phyloP scores from a whole-genome alignment of 2,329 filamentous ascomycete species.

The Mycosphaerella arachidis region DNA sequence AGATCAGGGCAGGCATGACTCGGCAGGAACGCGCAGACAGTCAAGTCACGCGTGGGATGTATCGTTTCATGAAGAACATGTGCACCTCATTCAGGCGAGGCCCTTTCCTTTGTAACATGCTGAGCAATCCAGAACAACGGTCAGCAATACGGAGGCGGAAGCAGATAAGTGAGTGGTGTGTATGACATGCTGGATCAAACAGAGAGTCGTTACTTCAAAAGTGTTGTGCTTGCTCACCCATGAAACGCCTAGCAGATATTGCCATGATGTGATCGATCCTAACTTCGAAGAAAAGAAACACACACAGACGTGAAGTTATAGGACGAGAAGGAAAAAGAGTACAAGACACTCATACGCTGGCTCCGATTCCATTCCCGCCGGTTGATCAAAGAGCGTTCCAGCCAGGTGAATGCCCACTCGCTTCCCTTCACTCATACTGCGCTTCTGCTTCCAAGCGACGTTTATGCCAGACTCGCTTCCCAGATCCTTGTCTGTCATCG shows the following conservation, averaged over 20 bases:
- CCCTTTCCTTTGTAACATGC: background rate
- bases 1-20: background rate
- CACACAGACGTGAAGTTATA: background rate
- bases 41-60: constrained; percentile 1
- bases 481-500: background rate
- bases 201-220: background rate
- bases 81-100: background rate
- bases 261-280: constrained; percentile 9
- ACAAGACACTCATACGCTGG: constrained; percentile 1
- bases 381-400: constrained; percentile 13
- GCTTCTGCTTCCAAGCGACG: constrained; percentile 11
- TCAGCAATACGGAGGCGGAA: background rate
- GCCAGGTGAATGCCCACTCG: constrained; percentile 14
- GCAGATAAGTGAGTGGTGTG: background rate
- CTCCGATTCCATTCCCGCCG: background rate
- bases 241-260: constrained; percentile 6
- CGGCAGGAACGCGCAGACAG: background rate
- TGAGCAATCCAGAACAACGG: background rate
- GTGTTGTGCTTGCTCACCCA: background rate
- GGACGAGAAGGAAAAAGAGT: constrained; percentile 3
- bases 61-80: background rate
- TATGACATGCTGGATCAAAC: background rate
- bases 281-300: background rate
- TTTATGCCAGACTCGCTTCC: constrained; percentile 12
- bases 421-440: background rate